Conservation (phyloP, 495 filamentous ascomycete genomes). For the Neurospora sp. region DNA sequence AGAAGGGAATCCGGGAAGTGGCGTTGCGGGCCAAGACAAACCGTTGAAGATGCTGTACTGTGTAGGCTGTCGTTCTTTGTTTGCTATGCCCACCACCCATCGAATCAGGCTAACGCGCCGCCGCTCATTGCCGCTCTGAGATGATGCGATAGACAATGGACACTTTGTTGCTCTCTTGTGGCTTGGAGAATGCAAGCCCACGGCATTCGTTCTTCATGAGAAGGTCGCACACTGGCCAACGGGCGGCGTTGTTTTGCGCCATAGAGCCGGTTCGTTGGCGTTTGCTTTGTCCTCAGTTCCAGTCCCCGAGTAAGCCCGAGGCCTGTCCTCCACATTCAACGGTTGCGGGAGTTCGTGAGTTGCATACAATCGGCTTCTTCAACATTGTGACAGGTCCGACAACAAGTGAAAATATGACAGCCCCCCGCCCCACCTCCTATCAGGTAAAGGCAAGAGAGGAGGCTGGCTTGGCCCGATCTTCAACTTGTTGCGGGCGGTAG, state of each 20-base stretch:
- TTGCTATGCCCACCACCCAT: background rate
- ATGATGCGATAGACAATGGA: background rate
- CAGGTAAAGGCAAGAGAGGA: background rate
- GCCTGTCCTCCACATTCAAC: background rate
- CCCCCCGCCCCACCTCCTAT: background rate
- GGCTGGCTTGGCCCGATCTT: background rate
- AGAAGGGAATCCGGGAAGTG: background rate
- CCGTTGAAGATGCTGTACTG: background rate
- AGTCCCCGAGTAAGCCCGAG: background rate
- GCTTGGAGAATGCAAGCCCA: background rate
- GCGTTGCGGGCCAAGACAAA: background rate
- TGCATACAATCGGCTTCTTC: background rate
- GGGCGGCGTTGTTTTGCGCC: background rate
- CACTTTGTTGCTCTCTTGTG: background rate
- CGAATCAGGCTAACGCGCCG: background rate
- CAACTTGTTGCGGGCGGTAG: background rate
- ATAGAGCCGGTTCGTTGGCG: background rate
- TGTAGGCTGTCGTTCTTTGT: background rate
- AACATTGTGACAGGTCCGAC: background rate
- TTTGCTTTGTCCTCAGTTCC: background rate
- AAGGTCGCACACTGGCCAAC: background rate
- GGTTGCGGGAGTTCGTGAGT: background rate
- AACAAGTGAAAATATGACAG: background rate
- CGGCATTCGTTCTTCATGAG: background rate
- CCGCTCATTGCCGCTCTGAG: background rate